phyloP scores from a whole-genome alignment of 2,329 filamentous ascomycete species.

The Penicillium decumbens region DNA sequence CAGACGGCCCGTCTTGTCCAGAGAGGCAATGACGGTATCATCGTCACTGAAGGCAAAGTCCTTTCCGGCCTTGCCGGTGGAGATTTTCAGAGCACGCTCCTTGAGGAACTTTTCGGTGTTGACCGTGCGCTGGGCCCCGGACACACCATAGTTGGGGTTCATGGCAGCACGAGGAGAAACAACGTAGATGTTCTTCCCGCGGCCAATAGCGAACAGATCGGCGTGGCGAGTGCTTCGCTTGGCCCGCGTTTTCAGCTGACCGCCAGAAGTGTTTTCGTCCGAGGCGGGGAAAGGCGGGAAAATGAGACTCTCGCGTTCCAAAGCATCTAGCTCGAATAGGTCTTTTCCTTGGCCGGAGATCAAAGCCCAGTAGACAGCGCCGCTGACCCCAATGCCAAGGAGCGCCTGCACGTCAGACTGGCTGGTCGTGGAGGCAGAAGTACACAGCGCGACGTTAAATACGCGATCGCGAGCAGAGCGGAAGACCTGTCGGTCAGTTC shows the following conservation, averaged over 20 bases:
- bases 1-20: slow-evolving; percentile 93
- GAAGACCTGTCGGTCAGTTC: slow-evolving; percentile 86
- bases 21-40: slow-evolving; percentile 85
- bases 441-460: slow-evolving; percentile 85
- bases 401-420: slow-evolving; percentile 69
- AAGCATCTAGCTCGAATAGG: slow-evolving; percentile 68
- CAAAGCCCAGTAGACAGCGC: slow-evolving; percentile 92
- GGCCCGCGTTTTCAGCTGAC: slow-evolving; percentile 90
- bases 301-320: slow-evolving; percentile 81
- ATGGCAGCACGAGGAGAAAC: slow-evolving; percentile 60
- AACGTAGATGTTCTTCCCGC: slow-evolving; percentile 93
- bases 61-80: slow-evolving; percentile 95
- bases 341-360: slow-evolving; percentile 74
- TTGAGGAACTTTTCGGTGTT: slow-evolving; percentile 83
- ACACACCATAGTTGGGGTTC: slow-evolving; percentile 46
- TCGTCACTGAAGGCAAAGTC: slow-evolving; percentile 98
- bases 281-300: slow-evolving; percentile 80
- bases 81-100: slow-evolving; percentile 86
- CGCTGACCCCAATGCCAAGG: slow-evolving; percentile 88
- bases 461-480: slow-evolving; percentile 87
- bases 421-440: slow-evolving; percentile 53
- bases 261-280: slow-evolving; percentile 86
- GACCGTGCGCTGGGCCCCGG: slow-evolving; percentile 56
- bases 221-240: slow-evolving; percentile 84
- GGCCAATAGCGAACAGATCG: slow-evolving; percentile 90